phyloP scores from a whole-genome alignment of 1,284 basidiomycete species.

The Ustilago cynodontis region DNA sequence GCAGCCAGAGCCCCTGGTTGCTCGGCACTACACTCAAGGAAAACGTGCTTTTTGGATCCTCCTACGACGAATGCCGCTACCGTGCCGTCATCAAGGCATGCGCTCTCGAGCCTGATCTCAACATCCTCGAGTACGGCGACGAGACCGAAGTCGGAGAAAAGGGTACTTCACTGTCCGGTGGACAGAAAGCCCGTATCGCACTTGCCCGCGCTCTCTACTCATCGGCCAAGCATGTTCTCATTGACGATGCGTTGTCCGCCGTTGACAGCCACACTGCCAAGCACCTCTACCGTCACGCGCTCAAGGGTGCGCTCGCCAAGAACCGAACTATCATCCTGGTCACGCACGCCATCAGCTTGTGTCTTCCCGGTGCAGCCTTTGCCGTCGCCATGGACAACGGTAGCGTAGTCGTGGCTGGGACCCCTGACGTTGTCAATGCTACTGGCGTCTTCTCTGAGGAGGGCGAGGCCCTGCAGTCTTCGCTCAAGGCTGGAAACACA shows the following conservation, averaged over 20 bases:
- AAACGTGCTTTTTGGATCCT: slow-evolving; percentile 90
- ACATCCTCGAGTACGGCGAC: slow-evolving; percentile 93
- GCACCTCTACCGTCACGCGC: slow-evolving; percentile 78
- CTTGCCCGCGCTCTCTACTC: slow-evolving; percentile 91
- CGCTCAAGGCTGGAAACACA: slow-evolving; percentile 23
- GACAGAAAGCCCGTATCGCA: slow-evolving; percentile 85
- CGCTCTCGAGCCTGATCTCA: slow-evolving; percentile 82
- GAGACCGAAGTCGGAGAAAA: slow-evolving; percentile 90
- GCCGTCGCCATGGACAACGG: slow-evolving; percentile 81
- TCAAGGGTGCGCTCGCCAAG: slow-evolving; percentile 77
- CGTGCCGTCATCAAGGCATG: slow-evolving; percentile 83
- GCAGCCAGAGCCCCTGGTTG: slow-evolving; percentile 92
- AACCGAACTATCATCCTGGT: slow-evolving; percentile 83
- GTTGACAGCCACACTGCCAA: slow-evolving; percentile 90
- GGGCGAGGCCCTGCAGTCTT: slow-evolving; percentile 50
- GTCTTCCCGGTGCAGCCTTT: slow-evolving; percentile 78
- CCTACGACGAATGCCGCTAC: slow-evolving; percentile 83
- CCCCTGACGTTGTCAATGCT: slow-evolving; percentile 72
- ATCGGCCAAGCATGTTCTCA: slow-evolving; percentile 82
- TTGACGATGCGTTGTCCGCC: slow-evolving; percentile 91
- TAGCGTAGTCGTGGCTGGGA: slow-evolving; percentile 78
- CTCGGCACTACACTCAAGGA: slow-evolving; percentile 93
- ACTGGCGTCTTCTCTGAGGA: slow-evolving; percentile 53
- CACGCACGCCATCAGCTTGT: slow-evolving; percentile 85
- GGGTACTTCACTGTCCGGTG: slow-evolving; percentile 79